Percentiles rank a stretch among this genome's conserved stretches.
These are phyloP conservation scores for Priceomyces haplophilus DNA, from an alignment of 805 yeast genomes.

Conservation along the genomic window DNA sequence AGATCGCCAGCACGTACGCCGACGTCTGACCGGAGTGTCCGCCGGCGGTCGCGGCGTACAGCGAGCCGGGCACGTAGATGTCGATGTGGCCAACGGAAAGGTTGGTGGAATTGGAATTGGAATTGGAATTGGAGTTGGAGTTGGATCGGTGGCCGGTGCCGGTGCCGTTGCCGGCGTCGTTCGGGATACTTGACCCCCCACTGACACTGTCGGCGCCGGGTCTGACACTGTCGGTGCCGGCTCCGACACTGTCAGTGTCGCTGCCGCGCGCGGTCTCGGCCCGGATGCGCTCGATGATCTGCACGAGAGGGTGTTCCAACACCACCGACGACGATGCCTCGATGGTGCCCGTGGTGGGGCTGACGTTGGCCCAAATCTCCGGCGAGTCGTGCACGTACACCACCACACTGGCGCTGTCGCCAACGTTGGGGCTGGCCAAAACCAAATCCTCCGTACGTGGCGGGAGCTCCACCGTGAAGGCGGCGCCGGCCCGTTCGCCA, in stretches of 20 bases:
- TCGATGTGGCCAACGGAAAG: conserved; percentile 72
- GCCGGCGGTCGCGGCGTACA: conserved; percentile 24
- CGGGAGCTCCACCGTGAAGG: conserved; percentile 42
- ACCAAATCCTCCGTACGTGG: conserved; percentile 59
- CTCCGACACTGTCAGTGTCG: too few relatives aligned
- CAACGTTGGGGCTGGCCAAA: conserved; percentile 68
- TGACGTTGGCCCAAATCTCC: conserved; percentile 83
- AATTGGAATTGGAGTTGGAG: too few relatives aligned
- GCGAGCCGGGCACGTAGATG: conserved; percentile 68
- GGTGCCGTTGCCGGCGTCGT: neutral
- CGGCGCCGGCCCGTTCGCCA: conserved; percentile 14
- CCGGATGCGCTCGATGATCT: conserved; percentile 56
- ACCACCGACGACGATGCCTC: conserved; percentile 71
- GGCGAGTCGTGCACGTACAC: conserved; percentile 87
- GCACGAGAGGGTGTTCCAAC: conserved; percentile 64
- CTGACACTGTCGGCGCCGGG: too few relatives aligned
- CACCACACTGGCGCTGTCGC: conserved; percentile 59
- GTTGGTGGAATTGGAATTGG: conserved; percentile 8
- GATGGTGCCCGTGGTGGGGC: conserved; percentile 74
- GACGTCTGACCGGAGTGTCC: conserved; percentile 24
- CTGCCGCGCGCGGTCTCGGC: conserved; percentile 8
- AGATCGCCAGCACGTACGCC: conserved; percentile 55
- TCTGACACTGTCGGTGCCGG: too few relatives aligned
- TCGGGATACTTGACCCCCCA: neutral
- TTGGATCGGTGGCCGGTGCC: too few relatives aligned